Percentiles rank a stretch among this genome's conserved stretches.
phyloP scores from a whole-genome alignment of 371 early-diverging fungal genomes.

The Actinomortierella wolfii region DNA sequence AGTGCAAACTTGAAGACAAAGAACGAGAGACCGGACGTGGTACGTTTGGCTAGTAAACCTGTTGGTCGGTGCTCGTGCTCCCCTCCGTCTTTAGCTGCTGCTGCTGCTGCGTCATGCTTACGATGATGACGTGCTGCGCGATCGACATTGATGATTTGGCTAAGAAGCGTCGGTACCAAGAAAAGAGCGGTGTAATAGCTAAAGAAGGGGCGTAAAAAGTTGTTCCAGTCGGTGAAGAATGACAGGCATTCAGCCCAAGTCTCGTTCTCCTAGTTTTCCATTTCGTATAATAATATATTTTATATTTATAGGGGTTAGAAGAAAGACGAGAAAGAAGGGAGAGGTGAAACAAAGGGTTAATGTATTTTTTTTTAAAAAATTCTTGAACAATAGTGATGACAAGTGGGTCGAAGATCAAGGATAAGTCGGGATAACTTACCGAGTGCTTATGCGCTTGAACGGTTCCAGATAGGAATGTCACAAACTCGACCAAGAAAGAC shows the following conservation, averaged over 20 bases:
- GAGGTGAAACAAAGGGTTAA: too few species aligned
- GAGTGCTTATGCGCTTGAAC: constrained; percentile 10
- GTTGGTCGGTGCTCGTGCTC: constrained; percentile 2
- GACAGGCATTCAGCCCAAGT: not conserved
- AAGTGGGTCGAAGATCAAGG: not conserved
- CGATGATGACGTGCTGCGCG: constrained; percentile 4
- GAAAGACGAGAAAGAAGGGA: too few species aligned
- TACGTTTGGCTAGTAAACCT: constrained; percentile 20
- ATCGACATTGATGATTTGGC: constrained; percentile 37
- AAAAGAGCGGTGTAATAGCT: constrained; percentile 30
- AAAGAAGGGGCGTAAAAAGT: constrained; percentile 32
- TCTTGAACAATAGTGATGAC: too few species aligned
- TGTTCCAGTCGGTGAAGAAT: constrained; percentile 27
- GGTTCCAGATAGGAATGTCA: constrained; percentile 13
- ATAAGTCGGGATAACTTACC: not conserved
- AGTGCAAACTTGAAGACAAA: constrained; percentile 43
- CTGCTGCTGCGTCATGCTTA: not conserved
- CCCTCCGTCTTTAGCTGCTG: too few species aligned
- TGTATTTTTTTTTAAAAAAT: too few species aligned
- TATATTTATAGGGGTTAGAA: too few species aligned
- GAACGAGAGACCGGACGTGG: constrained; percentile 33
- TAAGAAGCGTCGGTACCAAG: constrained; percentile 24
- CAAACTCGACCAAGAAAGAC: constrained; percentile 26
- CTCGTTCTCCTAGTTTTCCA: constrained; percentile 9
- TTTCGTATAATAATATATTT: too few species aligned